Base-by-base conservation (phyloP, 257 asterid species). In the Oldenlandia corymbosa region DNA sequence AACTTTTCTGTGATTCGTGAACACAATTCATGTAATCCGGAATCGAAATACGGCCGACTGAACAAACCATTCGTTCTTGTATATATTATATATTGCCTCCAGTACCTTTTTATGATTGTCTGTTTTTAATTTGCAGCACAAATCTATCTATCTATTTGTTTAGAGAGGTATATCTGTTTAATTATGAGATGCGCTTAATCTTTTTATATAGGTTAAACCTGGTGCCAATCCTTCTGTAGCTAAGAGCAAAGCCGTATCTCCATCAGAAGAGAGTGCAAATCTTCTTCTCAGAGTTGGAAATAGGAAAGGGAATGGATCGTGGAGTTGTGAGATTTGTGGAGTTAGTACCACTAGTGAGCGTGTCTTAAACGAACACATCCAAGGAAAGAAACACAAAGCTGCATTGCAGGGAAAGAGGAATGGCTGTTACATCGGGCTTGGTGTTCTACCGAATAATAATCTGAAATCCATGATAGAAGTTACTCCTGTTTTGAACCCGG, bases 371-470 rank as follows among this genome's bases (percentile, higher is more conserved):
- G 77, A 69, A 6, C 96, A 84, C 75, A 62, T 82, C 12, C 26
- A 14, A 60, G 96, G 92, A 48, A 88, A 71, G 79, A 86, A 75
- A 54, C 95, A 86, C 81, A 83, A 76, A 74, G 81, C 82, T 42
- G 82, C 76, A 20, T 52, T 69, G 67, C 62, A 47, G 65, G 68
- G 39, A 58, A n/a, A n/a, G n/a, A 73, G 34, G 20, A 42, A 60
- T 2, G 82, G 77, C 0, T 68, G 76, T 50, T 76, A 77, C 47
- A 77, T 60, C 23, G 70, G 62, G 18, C 73, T 79, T 1, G 86
- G 86, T 5, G 64, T 76, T 39, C 59, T 58, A 17, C 71, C 80
- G 5, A 72, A 79, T 67, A 73, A 67, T 61, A 49, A 71, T 31
- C 28, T 56, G 26, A 56, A 61, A 27, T 43, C 39, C 4, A 1